These are phyloP conservation scores for Leptographium lundbergii DNA, from an alignment of 2,329 filamentous ascomycete species.

Conservation along the genomic window DNA sequence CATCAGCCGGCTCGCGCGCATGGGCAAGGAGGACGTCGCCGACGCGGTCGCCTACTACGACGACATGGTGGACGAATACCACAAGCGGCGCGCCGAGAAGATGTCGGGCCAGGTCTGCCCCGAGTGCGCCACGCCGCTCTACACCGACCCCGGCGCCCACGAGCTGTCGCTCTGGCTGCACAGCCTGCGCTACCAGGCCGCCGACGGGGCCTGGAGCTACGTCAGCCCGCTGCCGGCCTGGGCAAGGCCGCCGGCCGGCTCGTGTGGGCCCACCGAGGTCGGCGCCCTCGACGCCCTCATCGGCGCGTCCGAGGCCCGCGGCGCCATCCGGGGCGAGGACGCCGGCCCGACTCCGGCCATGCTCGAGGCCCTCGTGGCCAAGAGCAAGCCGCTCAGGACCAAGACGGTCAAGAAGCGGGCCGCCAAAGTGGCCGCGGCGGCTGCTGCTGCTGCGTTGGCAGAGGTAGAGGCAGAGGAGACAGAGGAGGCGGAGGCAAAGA, in stretches of 20 bases:
- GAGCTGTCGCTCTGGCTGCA: constrained; percentile 92
- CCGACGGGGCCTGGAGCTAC: constrained; percentile 75
- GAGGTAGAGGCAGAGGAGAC: background rate
- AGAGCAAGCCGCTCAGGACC: background rate
- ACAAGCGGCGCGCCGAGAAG: constrained; percentile 83
- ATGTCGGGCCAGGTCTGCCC: constrained; percentile 77
- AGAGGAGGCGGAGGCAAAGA: background rate
- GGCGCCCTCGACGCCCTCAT: constrained; percentile 48
- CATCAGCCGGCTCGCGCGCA: constrained; percentile 68
- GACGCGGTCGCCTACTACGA: constrained; percentile 89
- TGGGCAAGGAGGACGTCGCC: constrained; percentile 90
- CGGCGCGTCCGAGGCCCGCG: constrained; percentile 27
- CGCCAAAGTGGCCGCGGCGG: no score
- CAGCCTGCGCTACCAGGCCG: constrained; percentile 78
- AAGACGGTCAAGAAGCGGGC: background rate
- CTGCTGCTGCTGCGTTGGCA: no score
- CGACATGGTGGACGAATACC: constrained; percentile 81
- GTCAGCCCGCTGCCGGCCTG: constrained; percentile 72
- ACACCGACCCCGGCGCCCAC: constrained; percentile 81
- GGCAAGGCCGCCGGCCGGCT: constrained; percentile 68
- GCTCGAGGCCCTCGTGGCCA: background rate
- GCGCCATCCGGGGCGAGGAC: background rate
- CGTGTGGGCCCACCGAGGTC: constrained; percentile 58
- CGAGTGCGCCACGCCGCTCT: constrained; percentile 75
- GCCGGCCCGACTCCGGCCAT: background rate